Evolutionary conservation across 2,329 filamentous ascomycete species (phyloP).

Genomic region (Mariannaea elegans): DNA sequence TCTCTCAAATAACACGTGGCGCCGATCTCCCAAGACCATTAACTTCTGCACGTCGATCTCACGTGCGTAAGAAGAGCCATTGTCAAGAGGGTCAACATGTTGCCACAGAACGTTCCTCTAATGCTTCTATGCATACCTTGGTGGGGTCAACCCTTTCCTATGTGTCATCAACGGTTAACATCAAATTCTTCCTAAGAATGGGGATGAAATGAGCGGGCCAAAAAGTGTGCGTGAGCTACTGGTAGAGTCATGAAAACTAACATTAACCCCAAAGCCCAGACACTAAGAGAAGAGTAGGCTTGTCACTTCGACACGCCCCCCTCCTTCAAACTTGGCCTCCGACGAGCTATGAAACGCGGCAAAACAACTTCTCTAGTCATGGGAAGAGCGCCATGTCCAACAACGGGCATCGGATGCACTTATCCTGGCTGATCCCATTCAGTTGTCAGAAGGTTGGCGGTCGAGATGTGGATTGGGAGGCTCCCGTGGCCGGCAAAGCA

Average conservation of each 20-base stretch:
- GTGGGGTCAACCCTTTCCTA: too few species aligned
- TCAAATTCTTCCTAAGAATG: not conserved
- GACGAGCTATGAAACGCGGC: conserved; percentile 1
- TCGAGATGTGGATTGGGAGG: not conserved
- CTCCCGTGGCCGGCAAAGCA: too few species aligned
- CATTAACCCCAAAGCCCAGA: conserved; percentile 14
- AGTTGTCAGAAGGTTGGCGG: too few species aligned
- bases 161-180: too few species aligned
- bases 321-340: not conserved
- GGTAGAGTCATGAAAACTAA: conserved; percentile 28
- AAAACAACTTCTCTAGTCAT: conserved; percentile 10
- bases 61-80: not conserved
- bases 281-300: not conserved
- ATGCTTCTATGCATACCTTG: too few species aligned
- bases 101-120: not conserved
- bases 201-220: not conserved
- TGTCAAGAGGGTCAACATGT: not conserved
- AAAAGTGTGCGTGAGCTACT: conserved; percentile 25
- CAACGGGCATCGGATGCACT: too few species aligned
- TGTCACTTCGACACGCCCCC: not conserved
- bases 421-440: too few species aligned
- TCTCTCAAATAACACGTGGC: conserved; percentile 5
- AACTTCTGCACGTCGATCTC: not conserved
- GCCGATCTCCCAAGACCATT: conserved; percentile 9
- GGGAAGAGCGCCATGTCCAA: not conserved